These are phyloP conservation scores for Mortierella sp. DNA, from an alignment of 371 early-diverging fungal species.

Conservation along the genomic window DNA sequence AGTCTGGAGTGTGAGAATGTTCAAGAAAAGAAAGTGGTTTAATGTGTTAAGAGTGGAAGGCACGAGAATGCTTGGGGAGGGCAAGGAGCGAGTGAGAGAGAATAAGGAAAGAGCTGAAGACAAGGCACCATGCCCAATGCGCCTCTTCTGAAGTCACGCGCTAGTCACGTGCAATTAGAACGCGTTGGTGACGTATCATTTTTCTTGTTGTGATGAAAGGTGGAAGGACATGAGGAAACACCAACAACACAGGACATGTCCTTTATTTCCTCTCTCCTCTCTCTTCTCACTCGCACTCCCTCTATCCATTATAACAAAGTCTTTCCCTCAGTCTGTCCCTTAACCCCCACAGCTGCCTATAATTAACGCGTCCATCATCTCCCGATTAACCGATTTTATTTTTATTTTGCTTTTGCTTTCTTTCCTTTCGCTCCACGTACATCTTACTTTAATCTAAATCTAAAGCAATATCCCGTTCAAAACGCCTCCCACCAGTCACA, in stretches of 20 bases:
- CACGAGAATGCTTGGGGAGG: neutral
- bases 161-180: neutral
- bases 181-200: neutral
- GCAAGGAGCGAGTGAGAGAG: neutral
- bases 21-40: too few species aligned
- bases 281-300: neutral
- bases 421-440: neutral
- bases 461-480: neutral
- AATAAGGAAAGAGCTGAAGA: neutral
- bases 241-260: neutral
- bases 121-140: too few species aligned
- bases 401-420: neutral
- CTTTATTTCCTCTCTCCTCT: constrained; percentile 2
- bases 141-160: too few species aligned
- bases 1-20: too few species aligned
- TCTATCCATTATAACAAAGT: neutral
- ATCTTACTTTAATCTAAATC: constrained; percentile 1
- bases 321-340: too few species aligned
- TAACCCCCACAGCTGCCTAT: too few species aligned
- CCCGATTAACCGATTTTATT: neutral
- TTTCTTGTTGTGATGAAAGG: neutral
- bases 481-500: constrained; percentile 29
- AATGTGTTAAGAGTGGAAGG: too few species aligned
- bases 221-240: neutral
- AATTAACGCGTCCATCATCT: too few species aligned